phyloP scores from a whole-genome alignment of 495 filamentous ascomycete species.

The Polyplosphaeria fusca region DNA sequence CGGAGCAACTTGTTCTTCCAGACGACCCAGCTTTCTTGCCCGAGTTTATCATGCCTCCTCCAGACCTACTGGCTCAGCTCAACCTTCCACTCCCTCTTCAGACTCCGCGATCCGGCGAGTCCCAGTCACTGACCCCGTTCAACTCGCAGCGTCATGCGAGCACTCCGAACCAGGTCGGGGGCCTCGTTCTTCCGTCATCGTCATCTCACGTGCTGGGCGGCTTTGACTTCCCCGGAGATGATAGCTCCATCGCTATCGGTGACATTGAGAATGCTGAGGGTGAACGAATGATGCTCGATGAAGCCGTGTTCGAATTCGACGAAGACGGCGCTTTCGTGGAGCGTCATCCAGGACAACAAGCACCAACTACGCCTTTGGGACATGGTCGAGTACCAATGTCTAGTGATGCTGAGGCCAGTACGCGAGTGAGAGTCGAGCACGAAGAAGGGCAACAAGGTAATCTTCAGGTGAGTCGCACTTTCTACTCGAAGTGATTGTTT shows the following conservation, averaged over 20 bases:
- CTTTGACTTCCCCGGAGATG: slow-evolving; percentile 41
- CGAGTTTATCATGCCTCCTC: slow-evolving; percentile 51
- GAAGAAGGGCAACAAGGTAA: slow-evolving; percentile 39
- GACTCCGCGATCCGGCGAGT: slow-evolving; percentile 39
- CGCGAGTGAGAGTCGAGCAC: slow-evolving; percentile 42
- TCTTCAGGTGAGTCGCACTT: slow-evolving; percentile 30
- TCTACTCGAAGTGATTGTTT: neutral
- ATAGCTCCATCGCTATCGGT: slow-evolving; percentile 24
- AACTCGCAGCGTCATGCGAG: slow-evolving; percentile 6
- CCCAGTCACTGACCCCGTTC: slow-evolving; percentile 27
- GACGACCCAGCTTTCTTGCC: slow-evolving; percentile 89
- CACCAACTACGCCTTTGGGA: slow-evolving; percentile 7
- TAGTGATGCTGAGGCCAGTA: slow-evolving; percentile 45
- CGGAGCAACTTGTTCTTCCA: slow-evolving; percentile 70
- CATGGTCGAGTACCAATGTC: slow-evolving; percentile 19
- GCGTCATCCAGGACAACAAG: neutral
- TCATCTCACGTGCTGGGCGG: slow-evolving; percentile 29
- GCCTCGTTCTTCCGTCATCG: slow-evolving; percentile 35
- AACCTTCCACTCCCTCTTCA: slow-evolving; percentile 48
- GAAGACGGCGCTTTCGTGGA: slow-evolving; percentile 59
- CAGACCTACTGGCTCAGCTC: slow-evolving; percentile 52
- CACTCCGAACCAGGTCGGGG: slow-evolving; percentile 33
- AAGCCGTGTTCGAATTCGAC: slow-evolving; percentile 64
- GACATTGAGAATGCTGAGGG: slow-evolving; percentile 40
- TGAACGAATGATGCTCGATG: slow-evolving; percentile 51